Evolutionary conservation across 1,284 basidiomycete genomes (phyloP).

Genomic region (Cutaneotrichosporon sp.): DNA sequence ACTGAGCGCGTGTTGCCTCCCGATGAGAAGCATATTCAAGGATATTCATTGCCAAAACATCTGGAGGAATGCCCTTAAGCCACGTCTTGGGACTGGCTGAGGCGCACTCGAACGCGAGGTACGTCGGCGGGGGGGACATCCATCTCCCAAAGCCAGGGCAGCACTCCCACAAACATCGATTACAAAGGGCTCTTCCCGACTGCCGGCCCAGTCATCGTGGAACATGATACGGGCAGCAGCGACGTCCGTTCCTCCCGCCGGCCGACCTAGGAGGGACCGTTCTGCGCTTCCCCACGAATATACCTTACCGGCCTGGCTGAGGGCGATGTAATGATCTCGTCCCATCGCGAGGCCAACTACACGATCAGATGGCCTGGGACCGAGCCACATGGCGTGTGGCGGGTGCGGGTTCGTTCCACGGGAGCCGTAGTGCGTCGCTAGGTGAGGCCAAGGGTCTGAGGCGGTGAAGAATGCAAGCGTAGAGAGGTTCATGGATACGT

Average conservation of each 20-base stretch:
- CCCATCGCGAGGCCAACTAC: not conserved
- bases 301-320: not conserved
- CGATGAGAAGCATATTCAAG: too few relatives aligned
- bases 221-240: not conserved
- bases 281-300: conserved; percentile 8
- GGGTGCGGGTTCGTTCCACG: not conserved
- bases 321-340: not conserved
- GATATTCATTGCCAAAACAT: too few relatives aligned
- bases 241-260: not conserved
- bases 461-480: conserved; percentile 1
- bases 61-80: too few relatives aligned
- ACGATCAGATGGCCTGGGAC: not conserved
- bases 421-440: not conserved
- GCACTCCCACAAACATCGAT: conserved; percentile 2
- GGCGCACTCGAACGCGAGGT: too few relatives aligned
- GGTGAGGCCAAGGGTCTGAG: not conserved
- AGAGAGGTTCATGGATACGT: not conserved
- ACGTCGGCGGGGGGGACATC: not conserved
- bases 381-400: conserved; percentile 5
- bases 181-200: conserved; percentile 3
- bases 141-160: conserved; percentile 1
- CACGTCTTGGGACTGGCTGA: too few relatives aligned
- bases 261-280: not conserved
- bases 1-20: too few relatives aligned
- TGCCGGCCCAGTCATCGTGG: not conserved